These are phyloP conservation scores for Fonsecaea monophora DNA, from an alignment of 2,329 filamentous ascomycete species.

Conservation along the genomic window DNA sequence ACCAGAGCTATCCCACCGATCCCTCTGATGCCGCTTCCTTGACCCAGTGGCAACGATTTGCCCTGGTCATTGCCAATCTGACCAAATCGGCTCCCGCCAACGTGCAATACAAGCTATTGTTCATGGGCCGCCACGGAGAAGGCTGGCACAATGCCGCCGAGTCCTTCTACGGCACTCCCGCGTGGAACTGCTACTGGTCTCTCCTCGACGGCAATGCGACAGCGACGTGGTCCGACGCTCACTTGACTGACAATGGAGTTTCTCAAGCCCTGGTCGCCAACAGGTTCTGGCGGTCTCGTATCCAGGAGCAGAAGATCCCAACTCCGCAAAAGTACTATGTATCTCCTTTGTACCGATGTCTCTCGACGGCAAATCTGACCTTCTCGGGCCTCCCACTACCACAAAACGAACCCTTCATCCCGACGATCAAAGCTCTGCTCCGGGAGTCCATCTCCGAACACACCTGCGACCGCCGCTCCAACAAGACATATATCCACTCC, in stretches of 20 bases:
- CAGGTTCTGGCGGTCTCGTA: constrained; percentile 58
- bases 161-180: constrained; percentile 62
- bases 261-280: constrained; percentile 58
- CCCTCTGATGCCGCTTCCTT: constrained; percentile 43
- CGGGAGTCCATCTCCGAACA: constrained; percentile 67
- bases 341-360: constrained; percentile 64
- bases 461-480: constrained; percentile 65
- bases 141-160: constrained; percentile 69
- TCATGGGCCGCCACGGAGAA: constrained; percentile 66
- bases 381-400: constrained; percentile 59
- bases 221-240: constrained; percentile 64
- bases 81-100: constrained; percentile 49
- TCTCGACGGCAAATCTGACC: constrained; percentile 63
- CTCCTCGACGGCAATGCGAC: constrained; percentile 63
- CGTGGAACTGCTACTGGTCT: constrained; percentile 69
- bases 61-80: constrained; percentile 54
- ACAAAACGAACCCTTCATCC: constrained; percentile 56
- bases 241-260: constrained; percentile 60
- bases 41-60: constrained; percentile 64
- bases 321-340: constrained; percentile 63
- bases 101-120: constrained; percentile 62
- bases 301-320: constrained; percentile 57
- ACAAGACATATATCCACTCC: constrained; percentile 54
- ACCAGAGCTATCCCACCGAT: constrained; percentile 53
- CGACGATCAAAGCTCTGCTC: constrained; percentile 64